Evolutionary conservation across 257 asterid genomes (phyloP).

Genomic region (Petunia axillaris): DNA sequence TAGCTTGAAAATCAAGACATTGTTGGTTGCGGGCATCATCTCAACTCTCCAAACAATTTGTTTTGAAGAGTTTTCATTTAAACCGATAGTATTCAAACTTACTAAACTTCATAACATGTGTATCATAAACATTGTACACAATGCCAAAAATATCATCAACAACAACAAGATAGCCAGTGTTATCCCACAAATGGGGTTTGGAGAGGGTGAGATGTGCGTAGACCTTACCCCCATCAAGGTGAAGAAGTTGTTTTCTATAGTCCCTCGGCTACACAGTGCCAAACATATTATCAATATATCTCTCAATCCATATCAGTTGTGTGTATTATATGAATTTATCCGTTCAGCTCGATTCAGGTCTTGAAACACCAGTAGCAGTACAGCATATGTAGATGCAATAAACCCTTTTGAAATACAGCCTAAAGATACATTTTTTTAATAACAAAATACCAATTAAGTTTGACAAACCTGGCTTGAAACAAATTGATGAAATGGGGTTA

Average conservation of each 20-base stretch:
- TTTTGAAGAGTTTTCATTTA: not conserved
- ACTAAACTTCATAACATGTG: not conserved
- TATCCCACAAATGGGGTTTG: too few relatives aligned
- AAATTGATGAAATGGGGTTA: conserved; percentile 72
- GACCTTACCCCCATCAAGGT: too few relatives aligned
- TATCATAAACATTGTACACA: not conserved
- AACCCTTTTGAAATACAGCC: not conserved
- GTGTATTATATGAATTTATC: not conserved
- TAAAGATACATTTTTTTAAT: not conserved
- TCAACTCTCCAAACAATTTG: not conserved
- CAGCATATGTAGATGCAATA: not conserved
- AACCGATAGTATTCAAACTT: not conserved
- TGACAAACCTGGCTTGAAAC: conserved; percentile 72
- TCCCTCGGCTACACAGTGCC: too few relatives aligned
- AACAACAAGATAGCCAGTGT: too few relatives aligned
- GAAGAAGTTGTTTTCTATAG: too few relatives aligned
- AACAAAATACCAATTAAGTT: not conserved
- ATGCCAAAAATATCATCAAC: not conserved
- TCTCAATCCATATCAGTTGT: not conserved
- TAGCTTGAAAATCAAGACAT: not conserved
- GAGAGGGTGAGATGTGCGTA: too few relatives aligned
- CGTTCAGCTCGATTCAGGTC: not conserved
- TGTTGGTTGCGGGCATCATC: not conserved
- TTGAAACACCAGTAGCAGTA: not conserved
- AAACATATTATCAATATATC: too few relatives aligned